These are phyloP conservation scores for Aureobasidium sp. DNA, from an alignment of 2,329 filamentous ascomycete genomes.

Conservation along the genomic window DNA sequence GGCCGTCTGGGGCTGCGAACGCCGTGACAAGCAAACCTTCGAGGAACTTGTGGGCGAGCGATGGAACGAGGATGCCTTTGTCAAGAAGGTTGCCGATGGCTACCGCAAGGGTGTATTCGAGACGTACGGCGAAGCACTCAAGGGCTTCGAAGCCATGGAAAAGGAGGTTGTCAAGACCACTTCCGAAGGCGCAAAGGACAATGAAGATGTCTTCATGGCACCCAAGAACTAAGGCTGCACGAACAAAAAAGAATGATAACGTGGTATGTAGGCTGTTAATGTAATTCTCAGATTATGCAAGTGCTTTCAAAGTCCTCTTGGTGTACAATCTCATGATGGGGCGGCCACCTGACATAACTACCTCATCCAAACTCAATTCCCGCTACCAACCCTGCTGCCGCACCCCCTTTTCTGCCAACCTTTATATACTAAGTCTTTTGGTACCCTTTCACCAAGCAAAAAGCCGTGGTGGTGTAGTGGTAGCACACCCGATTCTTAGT, in stretches of 20 bases:
- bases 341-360: background rate
- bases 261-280: background rate
- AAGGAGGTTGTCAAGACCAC: constrained; percentile 43
- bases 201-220: constrained; percentile 12
- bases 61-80: constrained; percentile 78
- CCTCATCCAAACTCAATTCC: background rate
- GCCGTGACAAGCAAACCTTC: constrained; percentile 60
- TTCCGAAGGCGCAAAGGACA: constrained; percentile 10
- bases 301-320: background rate
- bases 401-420: background rate
- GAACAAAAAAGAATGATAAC: background rate
- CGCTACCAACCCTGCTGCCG: background rate
- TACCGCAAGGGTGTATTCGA: constrained; percentile 69
- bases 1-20: constrained; percentile 83
- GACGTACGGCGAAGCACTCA: constrained; percentile 66
- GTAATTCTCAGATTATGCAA: background rate
- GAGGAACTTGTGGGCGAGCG: constrained; percentile 75
- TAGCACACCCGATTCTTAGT: background rate
- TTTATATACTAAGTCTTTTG: background rate
- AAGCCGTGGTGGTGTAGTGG: background rate
- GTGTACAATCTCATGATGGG: background rate
- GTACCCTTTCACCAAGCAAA: background rate
- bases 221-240: background rate
- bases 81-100: constrained; percentile 73
- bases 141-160: constrained; percentile 72